Conservation (phyloP, 164 flowering plant genomes). For the Macadamia integrifolia region DNA sequence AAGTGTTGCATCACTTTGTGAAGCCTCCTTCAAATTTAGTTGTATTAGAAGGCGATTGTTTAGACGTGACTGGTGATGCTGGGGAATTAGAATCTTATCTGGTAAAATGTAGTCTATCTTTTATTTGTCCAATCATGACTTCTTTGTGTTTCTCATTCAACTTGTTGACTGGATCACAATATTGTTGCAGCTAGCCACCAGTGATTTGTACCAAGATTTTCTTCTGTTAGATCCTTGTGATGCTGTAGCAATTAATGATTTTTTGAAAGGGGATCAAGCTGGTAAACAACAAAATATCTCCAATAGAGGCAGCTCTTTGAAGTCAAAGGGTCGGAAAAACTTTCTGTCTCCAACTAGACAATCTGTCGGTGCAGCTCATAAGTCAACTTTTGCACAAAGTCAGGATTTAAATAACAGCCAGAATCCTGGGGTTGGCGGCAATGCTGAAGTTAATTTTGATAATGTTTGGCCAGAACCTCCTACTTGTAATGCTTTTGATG, state of each 20-base stretch:
- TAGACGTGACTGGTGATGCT: constrained; percentile 65
- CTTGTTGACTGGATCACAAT: background rate
- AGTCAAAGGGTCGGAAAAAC: constrained; percentile 43
- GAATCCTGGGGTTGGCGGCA: constrained; percentile 27
- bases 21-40: constrained; percentile 90
- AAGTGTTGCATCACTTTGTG: constrained; percentile 36
- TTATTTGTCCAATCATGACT: background rate
- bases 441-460: constrained; percentile 20
- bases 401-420: constrained; percentile 23
- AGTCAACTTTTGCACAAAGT: constrained; percentile 36
- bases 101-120: constrained; percentile 35
- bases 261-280: constrained; percentile 34
- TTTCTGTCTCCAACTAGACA: constrained; percentile 53
- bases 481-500: constrained; percentile 18
- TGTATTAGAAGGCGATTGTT: constrained; percentile 94
- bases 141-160: background rate
- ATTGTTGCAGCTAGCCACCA: constrained; percentile 70
- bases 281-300: constrained; percentile 23
- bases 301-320: constrained; percentile 32
- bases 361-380: constrained; percentile 49
- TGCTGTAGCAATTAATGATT: constrained; percentile 50
- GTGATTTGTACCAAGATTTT: constrained; percentile 68
- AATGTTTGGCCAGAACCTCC: constrained; percentile 30
- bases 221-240: constrained; percentile 88
- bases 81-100: constrained; percentile 86